Base-by-base conservation (phyloP, 2,329 filamentous ascomycete species). In the Beauveria sp. region DNA sequence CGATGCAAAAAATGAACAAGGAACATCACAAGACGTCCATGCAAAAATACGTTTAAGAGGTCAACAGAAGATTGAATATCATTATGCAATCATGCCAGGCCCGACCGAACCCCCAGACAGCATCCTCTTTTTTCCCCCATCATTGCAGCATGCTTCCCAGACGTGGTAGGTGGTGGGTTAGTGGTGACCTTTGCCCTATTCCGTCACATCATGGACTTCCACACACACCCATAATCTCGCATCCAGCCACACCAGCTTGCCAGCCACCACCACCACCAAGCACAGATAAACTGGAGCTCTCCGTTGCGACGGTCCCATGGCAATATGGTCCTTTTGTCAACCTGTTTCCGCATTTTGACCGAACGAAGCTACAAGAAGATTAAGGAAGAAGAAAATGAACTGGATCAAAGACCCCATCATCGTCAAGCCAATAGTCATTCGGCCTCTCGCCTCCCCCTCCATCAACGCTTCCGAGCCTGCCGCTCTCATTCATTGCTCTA, bases 251-350 rank as follows among this genome's bases (percentile, higher is more conserved):
- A 24, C 22, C 22, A 24, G 22, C 22, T 24, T 24, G 22, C 22
- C 22, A 24, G 22, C 22, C 22, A 24, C 22, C 22, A 24, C 22
- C 22, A 52, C 31, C 50, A 54, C 38, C 38, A 40, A 34, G 26
- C 38, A 48, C n/a, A 24, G 48, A 42, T 58, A 58, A 50, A 58
- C 31, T 58, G 45, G 55, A 50, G 46, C 43, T 20, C 31, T 10
- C 31, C n/a, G 28, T 49, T 58, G 55, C 45, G 55, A 58, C 55
- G 55, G 55, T 28, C 26, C 38, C 53, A 31, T 34, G 40, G 24
- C 22, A 20, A 56, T 48, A 57, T 38, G 55, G 45, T 20, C 43
- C 55, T 50, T 58, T 58, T 58, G 55, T 40, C 45, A n/a, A 50
- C 4, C 16, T 45, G 49, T 4, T 57, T 26, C 16, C 54, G 43